Percentiles rank a stretch among this genome's conserved stretches.
Conservation (phyloP, 2,329 filamentous ascomycete genomes). For the Venturia oleaginea region DNA sequence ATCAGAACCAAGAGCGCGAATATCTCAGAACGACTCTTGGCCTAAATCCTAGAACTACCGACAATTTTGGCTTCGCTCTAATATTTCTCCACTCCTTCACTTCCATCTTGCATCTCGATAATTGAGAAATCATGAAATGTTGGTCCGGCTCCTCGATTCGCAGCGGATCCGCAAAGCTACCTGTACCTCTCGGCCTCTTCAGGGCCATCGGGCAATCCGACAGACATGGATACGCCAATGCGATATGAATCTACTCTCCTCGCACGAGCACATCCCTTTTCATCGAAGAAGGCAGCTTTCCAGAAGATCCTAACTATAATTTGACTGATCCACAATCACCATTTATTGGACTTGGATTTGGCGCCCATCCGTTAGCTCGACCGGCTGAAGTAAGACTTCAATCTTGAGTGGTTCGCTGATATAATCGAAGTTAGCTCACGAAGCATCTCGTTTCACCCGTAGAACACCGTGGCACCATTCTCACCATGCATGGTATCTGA, state of each 20-base stretch:
- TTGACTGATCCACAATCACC: background rate
- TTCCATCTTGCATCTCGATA: background rate
- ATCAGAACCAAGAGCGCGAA: background rate
- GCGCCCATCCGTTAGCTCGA: background rate
- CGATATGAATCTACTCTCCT: background rate
- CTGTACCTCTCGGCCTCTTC: no score
- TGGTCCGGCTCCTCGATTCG: background rate
- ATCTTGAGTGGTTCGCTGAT: background rate
- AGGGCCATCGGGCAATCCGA: background rate
- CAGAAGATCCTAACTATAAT: background rate
- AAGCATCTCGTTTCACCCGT: background rate
- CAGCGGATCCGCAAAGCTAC: background rate
- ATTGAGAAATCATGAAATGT: background rate
- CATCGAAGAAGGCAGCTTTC: background rate
- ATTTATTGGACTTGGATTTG: background rate
- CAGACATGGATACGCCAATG: background rate
- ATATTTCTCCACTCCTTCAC: background rate
- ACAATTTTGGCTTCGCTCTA: no score
- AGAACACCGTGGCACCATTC: background rate
- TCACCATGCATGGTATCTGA: background rate
- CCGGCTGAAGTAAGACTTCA: background rate
- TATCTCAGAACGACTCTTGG: background rate
- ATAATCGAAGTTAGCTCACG: background rate
- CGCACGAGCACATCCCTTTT: background rate
- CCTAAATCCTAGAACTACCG: no score